A percentile compares a stretch with the other conserved stretches of the same genome.
These are phyloP conservation scores for Globisporangium alternatum DNA, from an alignment of 352 stramenopile species.

Conservation along the genomic window DNA sequence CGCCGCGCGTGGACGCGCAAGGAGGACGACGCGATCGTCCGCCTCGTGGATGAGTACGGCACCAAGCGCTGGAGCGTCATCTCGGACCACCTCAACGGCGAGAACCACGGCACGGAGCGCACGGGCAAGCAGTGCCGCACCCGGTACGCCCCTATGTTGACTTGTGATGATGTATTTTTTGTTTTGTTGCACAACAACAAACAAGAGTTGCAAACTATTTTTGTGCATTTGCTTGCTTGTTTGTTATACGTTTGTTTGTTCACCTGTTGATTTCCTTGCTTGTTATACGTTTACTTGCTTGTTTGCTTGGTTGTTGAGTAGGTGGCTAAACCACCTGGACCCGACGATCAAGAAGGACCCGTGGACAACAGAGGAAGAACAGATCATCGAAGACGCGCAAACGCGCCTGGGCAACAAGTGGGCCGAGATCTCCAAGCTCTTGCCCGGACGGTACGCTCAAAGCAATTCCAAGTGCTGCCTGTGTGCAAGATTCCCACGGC, in stretches of 20 bases:
- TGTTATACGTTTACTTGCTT: background rate
- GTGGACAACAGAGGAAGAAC: conserved; percentile 89
- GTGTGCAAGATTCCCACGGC: background rate
- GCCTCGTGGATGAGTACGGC: conserved; percentile 82
- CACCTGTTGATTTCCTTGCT: conserved; percentile 8
- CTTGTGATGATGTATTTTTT: background rate
- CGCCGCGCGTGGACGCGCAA: conserved; percentile 82
- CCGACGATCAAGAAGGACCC: conserved; percentile 86
- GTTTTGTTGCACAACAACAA: background rate
- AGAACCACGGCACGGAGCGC: conserved; percentile 81
- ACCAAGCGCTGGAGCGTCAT: conserved; percentile 88
- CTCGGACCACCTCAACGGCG: conserved; percentile 81
- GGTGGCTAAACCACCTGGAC: conserved; percentile 84
- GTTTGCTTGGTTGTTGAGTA: conserved; percentile 17
- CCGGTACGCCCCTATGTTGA: conserved; percentile 23
- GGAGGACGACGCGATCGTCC: conserved; percentile 83
- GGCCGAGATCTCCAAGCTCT: conserved; percentile 97
- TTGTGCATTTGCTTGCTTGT: background rate
- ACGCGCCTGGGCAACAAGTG: conserved; percentile 95
- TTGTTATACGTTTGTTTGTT: background rate
- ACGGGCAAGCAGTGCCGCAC: conserved; percentile 85
- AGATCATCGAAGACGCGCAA: conserved; percentile 89
- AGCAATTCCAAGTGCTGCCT: background rate
- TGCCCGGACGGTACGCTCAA: conserved; percentile 82
- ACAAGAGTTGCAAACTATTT: background rate